Evolutionary conservation across 2,329 filamentous ascomycete genomes (phyloP).

Genomic region (Trichoderma polysporum): DNA sequence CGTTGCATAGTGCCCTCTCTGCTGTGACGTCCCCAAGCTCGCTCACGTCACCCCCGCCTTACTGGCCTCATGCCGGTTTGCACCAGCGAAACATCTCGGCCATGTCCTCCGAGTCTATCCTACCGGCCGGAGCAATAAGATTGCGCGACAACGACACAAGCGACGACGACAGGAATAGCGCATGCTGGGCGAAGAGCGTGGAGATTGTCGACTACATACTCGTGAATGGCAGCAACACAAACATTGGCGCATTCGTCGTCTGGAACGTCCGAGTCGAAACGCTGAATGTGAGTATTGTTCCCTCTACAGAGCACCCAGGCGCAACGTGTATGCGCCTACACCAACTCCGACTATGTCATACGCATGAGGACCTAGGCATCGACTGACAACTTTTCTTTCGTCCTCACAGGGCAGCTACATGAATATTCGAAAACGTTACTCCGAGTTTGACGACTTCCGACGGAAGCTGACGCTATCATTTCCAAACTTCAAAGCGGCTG

Average conservation of each 20-base stretch:
- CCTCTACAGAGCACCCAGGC: not conserved
- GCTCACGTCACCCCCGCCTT: constrained; percentile 45
- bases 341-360: not conserved
- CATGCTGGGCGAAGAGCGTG: constrained; percentile 66
- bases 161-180: constrained; percentile 52
- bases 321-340: not conserved
- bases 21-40: constrained; percentile 32
- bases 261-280: constrained; percentile 91
- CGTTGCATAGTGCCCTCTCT: constrained; percentile 25
- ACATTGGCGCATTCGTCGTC: constrained; percentile 86
- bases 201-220: constrained; percentile 57
- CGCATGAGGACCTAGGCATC: not conserved
- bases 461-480: constrained; percentile 74
- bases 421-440: constrained; percentile 74
- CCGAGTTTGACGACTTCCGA: constrained; percentile 86
- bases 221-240: constrained; percentile 56
- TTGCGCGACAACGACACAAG: constrained; percentile 62
- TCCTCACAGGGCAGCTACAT: constrained; percentile 55
- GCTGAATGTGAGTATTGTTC: constrained; percentile 61
- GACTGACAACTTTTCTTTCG: not conserved
- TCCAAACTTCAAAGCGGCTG: constrained; percentile 77
- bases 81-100: constrained; percentile 44
- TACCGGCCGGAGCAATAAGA: constrained; percentile 56
- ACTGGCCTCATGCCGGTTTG: constrained; percentile 40
- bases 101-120: constrained; percentile 49